phyloP scores from a whole-genome alignment of 2,329 filamentous ascomycete species.

The Aspergillus sp. region DNA sequence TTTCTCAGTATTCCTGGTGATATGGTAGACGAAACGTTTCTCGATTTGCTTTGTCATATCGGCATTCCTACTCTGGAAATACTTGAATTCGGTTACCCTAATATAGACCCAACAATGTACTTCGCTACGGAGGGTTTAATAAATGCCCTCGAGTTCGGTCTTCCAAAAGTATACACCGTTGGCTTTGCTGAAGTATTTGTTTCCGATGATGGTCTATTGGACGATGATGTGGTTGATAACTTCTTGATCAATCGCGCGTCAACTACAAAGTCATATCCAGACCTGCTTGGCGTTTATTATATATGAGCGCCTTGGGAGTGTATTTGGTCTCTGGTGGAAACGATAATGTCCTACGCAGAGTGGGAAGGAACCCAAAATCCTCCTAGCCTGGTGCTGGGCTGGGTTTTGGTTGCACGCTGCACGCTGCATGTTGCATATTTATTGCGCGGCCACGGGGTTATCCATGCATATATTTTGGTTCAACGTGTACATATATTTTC shows the following conservation, averaged over 20 bases:
- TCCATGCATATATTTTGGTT: too few relatives aligned
- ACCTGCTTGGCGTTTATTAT: conserved; percentile 18
- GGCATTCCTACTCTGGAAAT: conserved; percentile 25
- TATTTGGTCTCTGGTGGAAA: neutral
- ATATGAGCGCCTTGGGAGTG: neutral
- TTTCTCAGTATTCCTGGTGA: conserved; percentile 35
- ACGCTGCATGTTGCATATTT: neutral
- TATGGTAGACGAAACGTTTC: conserved; percentile 26
- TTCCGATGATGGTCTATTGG: conserved; percentile 17
- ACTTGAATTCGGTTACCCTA: conserved; percentile 28
- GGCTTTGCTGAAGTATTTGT: conserved; percentile 29
- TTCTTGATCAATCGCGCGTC: conserved; percentile 22
- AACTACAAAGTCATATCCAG: neutral
- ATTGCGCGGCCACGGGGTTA: too few relatives aligned
- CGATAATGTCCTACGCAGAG: neutral
- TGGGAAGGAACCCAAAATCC: neutral
- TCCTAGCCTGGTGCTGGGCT: neutral
- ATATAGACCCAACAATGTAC: conserved; percentile 14
- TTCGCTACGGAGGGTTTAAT: conserved; percentile 24
- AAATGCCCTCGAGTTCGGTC: conserved; percentile 20
- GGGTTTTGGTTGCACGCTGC: neutral
- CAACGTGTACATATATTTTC: neutral
- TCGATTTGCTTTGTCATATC: conserved; percentile 23
- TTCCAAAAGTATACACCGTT: conserved; percentile 27
- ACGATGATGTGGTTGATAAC: conserved; percentile 30